Percentiles rank a stretch among this genome's conserved stretches.
phyloP scores from a whole-genome alignment of 2,329 filamentous ascomycete species.

The Penicillium janthinellum region DNA sequence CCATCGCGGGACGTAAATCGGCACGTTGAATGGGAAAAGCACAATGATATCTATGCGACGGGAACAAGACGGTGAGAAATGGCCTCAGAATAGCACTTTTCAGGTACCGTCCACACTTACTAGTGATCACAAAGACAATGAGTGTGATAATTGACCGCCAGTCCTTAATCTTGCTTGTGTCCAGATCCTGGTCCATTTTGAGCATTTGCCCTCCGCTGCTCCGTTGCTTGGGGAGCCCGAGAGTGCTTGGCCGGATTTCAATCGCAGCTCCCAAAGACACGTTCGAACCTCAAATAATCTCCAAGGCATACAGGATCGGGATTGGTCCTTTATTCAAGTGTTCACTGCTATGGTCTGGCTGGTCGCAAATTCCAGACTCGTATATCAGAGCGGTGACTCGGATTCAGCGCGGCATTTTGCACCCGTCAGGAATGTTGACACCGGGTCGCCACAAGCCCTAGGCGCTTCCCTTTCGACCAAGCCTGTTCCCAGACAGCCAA shows the following conservation, averaged over 20 bases:
- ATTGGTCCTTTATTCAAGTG: conserved; percentile 11
- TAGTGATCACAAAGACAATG: conserved; percentile 68
- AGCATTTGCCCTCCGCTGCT: background rate
- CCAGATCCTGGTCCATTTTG: conserved; percentile 40
- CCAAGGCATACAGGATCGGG: background rate
- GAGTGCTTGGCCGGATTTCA: background rate
- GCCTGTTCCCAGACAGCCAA: background rate
- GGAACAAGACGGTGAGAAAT: conserved; percentile 1
- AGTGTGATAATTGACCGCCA: conserved; percentile 73
- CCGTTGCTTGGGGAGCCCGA: background rate
- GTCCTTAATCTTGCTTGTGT: conserved; percentile 60
- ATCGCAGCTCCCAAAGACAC: background rate
- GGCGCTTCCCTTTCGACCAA: background rate
- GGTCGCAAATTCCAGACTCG: conserved; percentile 10
- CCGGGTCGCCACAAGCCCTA: background rate
- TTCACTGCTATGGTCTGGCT: conserved; percentile 7
- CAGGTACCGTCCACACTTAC: conserved; percentile 51
- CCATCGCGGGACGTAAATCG: conserved; percentile 59
- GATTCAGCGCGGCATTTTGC: background rate
- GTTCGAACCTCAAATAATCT: background rate
- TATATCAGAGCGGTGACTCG: background rate
- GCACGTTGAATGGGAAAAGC: conserved; percentile 68
- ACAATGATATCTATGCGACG: conserved; percentile 63
- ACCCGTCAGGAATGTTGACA: background rate
- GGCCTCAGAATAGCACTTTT: background rate